Evolutionary conservation across 768 basidiomycete species (phyloP).

Genomic region (Hortiboletus flavorubellus): DNA sequence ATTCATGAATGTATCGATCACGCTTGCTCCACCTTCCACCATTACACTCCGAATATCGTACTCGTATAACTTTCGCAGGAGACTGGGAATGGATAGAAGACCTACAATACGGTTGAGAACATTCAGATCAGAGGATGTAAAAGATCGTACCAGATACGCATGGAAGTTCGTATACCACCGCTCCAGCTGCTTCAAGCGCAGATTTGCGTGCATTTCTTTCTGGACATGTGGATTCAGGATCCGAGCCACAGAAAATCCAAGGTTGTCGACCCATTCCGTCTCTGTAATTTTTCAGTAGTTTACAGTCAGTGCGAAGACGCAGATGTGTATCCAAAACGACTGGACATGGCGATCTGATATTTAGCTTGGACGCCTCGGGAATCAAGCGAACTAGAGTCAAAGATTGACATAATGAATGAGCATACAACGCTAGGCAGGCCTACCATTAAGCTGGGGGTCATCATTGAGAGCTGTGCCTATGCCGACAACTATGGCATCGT

Average conservation of each 20-base stretch:
- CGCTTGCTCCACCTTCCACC: constrained; percentile 90
- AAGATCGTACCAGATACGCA: constrained; percentile 35
- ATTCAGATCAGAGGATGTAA: not conserved
- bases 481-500: constrained; percentile 91
- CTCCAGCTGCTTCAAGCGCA: constrained; percentile 63
- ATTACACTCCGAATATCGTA: constrained; percentile 74
- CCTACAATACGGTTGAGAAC: constrained; percentile 23
- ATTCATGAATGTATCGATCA: constrained; percentile 58
- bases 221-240: not conserved
- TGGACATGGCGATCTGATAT: constrained; percentile 64
- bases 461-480: constrained; percentile 89
- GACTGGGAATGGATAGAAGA: constrained; percentile 40
- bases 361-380: constrained; percentile 36
- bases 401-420: not conserved
- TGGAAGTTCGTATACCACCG: constrained; percentile 53
- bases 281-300: constrained; percentile 63
- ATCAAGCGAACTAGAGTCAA: constrained; percentile 50
- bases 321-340: constrained; percentile 79
- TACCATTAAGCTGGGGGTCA: constrained; percentile 92
- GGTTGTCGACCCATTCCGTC: constrained; percentile 61
- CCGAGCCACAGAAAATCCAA: constrained; percentile 59
- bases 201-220: constrained; percentile 34
- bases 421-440: constrained; percentile 21
- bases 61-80: constrained; percentile 52
- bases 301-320: constrained; percentile 62